Evolutionary conservation across 1,284 basidiomycete species (phyloP), one percentile per base, ranked within the genome.

Genomic region (Trametes versicolor): DNA sequence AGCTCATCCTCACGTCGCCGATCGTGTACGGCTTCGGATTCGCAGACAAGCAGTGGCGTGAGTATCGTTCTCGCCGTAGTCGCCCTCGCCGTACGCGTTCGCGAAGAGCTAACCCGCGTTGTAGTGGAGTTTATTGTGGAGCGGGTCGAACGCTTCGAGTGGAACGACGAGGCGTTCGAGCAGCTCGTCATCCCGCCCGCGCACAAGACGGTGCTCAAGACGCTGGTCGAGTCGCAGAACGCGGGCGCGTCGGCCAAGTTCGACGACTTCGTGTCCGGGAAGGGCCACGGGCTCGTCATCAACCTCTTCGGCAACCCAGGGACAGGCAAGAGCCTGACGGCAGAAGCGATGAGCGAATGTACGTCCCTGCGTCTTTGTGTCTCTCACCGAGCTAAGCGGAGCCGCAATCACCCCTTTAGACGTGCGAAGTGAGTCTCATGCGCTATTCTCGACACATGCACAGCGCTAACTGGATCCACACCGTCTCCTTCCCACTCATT

Each of bases 251-350:
- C 82, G 6, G 62, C 68, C 17, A 70, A 73, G 59, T 86, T 88
- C 63, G 86, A 88, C 64, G 87, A 88, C 70, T 88, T 89, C 67
- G 84, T 88, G 66, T 80, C 84, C 69, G 87, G 86, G 34, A 89
- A 89, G 70, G 87, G 87, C 0, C 82, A 85, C 23, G 87, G 87
- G 2, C 79, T 89, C 21, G 85, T 89, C 32, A 79, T 88, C 70
- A 87, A 87, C 65, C 77, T 89, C 2, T 88, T 85, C 68, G 87
- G 88, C 9, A 86, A 87, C 59, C 87, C 87, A 6, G 88, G 88
- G 54, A 86, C 87, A 27, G 74, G 87, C 70, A 77, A 77, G 79
- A 84, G 75, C 37, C 65, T 80, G 59, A 78, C 87, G 0, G 88
- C 87, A 0, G 88, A 90, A 72, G 87, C 87, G 0, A 86, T 77